These are phyloP conservation scores for Zasmidium citrigriseum DNA, from an alignment of 2,329 filamentous ascomycete genomes.

Conservation along the genomic window DNA sequence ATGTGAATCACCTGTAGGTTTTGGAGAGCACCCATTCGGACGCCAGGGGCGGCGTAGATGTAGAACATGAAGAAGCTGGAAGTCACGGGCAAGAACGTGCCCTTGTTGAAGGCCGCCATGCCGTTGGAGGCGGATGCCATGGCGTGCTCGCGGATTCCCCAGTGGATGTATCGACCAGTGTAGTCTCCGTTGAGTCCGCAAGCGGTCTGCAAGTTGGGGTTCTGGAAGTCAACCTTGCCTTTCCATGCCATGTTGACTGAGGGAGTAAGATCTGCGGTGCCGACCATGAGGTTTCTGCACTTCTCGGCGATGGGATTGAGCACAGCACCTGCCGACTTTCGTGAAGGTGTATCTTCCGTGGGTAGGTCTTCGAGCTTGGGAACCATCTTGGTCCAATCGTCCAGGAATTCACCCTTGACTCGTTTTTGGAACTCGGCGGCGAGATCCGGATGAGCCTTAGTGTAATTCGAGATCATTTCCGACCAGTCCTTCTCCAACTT, in stretches of 20 bases:
- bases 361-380: slow-evolving; percentile 50
- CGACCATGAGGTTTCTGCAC: slow-evolving; percentile 37
- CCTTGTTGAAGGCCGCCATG: slow-evolving; percentile 39
- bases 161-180: slow-evolving; percentile 55
- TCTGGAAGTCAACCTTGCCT: slow-evolving; percentile 53
- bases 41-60: slow-evolving; percentile 39
- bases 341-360: slow-evolving; percentile 49
- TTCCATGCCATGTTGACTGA: slow-evolving; percentile 43
- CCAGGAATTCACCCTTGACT: slow-evolving; percentile 49
- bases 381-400: slow-evolving; percentile 53
- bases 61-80: slow-evolving; percentile 45
- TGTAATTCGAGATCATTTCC: slow-evolving; percentile 46
- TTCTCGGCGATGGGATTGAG: slow-evolving; percentile 39
- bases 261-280: slow-evolving; percentile 40
- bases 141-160: slow-evolving; percentile 62
- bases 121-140: slow-evolving; percentile 57
- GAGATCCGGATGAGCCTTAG: slow-evolving; percentile 51
- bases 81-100: slow-evolving; percentile 40
- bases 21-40: slow-evolving; percentile 42
- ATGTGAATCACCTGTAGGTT: slow-evolving; percentile 40
- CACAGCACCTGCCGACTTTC: slow-evolving; percentile 52
- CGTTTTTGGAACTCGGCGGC: slow-evolving; percentile 51
- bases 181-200: slow-evolving; percentile 58
- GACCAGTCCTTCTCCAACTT: slow-evolving; percentile 53
- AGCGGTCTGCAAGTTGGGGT: slow-evolving; percentile 34